These are phyloP conservation scores for Phytophthora tentaculata DNA, from an alignment of 352 stramenopile genomes.

Conservation along the genomic window DNA sequence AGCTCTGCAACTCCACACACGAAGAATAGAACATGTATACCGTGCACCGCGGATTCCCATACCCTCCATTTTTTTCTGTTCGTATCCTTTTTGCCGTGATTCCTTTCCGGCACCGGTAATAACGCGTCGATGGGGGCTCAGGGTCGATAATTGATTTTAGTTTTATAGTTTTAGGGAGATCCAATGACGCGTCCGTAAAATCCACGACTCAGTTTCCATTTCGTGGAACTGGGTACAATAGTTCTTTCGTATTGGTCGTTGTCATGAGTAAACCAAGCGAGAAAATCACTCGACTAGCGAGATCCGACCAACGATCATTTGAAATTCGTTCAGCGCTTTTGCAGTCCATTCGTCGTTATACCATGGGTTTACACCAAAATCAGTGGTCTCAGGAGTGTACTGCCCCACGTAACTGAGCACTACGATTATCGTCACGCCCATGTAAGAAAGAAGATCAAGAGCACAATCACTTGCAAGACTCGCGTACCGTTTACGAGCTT, in stretches of 20 bases:
- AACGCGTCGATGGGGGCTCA: neutral
- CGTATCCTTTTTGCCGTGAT: neutral
- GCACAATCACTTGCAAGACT: conserved; percentile 16
- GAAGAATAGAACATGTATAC: neutral
- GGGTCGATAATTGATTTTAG: neutral
- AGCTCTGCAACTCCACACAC: neutral
- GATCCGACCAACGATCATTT: conserved; percentile 13
- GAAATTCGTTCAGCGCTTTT: conserved; percentile 13
- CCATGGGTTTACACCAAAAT: neutral
- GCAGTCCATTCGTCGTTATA: neutral
- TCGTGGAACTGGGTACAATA: conserved; percentile 1
- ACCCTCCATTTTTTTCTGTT: neutral
- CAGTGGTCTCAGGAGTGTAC: neutral
- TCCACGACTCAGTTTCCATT: neutral
- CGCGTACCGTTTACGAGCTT: conserved; percentile 13
- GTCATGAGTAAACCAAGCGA: conserved; percentile 12
- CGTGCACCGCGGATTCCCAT: neutral
- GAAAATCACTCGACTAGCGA: conserved; percentile 8
- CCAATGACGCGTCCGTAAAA: neutral
- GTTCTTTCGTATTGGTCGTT: conserved; percentile 15
- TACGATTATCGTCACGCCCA: conserved; percentile 18
- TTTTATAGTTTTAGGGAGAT: neutral
- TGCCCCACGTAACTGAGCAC: neutral
- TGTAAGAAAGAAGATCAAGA: conserved; percentile 18
- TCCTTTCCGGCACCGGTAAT: neutral